Conservation (phyloP, 768 basidiomycete genomes). For the Pilatotrama ljubarskyi region DNA sequence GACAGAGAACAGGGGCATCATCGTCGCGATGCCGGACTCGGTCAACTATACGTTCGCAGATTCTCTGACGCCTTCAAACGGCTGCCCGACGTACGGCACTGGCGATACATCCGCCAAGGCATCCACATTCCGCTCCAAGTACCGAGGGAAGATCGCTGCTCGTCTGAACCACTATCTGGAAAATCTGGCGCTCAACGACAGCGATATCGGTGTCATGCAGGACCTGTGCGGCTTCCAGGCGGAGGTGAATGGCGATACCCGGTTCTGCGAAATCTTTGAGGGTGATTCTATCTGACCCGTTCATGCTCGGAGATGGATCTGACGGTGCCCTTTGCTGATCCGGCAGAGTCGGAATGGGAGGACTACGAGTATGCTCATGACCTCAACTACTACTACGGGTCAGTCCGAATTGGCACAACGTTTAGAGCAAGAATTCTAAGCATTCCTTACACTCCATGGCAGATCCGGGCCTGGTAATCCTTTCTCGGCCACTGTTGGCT, state of each 20-base stretch:
- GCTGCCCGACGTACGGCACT: constrained; percentile 38
- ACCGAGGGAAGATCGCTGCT: constrained; percentile 35
- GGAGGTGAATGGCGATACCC: constrained; percentile 39
- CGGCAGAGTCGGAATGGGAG: constrained; percentile 43
- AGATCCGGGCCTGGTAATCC: constrained; percentile 49
- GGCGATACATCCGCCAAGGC: constrained; percentile 34
- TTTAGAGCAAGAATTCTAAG: not conserved
- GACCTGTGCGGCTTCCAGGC: constrained; percentile 45
- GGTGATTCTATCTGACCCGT: constrained; percentile 23
- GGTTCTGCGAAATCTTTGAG: constrained; percentile 43
- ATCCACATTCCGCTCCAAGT: constrained; percentile 35
- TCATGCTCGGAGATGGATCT: not conserved
- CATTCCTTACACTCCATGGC: not conserved
- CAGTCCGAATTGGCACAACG: not conserved
- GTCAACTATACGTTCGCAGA: constrained; percentile 44
- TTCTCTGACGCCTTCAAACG: constrained; percentile 43
- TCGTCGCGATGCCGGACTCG: constrained; percentile 42
- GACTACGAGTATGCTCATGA: constrained; percentile 48
- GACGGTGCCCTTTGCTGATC: not conserved
- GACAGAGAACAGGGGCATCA: constrained; percentile 35
- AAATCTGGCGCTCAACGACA: constrained; percentile 35
- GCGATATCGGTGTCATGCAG: constrained; percentile 44
- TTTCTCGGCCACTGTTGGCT: constrained; percentile 40
- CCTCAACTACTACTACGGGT: constrained; percentile 49
- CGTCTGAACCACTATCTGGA: constrained; percentile 40